Evolutionary conservation across 768 basidiomycete genomes (phyloP).

Genomic region (Boletus bicolor): DNA sequence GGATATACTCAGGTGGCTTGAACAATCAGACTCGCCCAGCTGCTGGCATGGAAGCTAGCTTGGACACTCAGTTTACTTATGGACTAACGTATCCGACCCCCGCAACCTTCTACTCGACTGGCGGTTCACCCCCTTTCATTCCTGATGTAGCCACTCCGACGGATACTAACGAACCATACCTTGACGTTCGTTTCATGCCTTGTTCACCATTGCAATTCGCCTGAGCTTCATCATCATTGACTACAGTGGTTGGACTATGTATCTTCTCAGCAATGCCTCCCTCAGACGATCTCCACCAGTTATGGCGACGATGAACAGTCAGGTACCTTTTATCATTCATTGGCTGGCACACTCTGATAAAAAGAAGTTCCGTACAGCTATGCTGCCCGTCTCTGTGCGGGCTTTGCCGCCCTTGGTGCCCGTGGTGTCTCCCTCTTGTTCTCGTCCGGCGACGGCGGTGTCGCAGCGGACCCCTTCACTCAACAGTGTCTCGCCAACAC

Average conservation of each 20-base stretch:
- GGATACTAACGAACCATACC: constrained; percentile 50
- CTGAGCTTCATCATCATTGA: constrained; percentile 2
- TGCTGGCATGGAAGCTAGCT: constrained; percentile 62
- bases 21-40: constrained; percentile 54
- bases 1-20: constrained; percentile 44
- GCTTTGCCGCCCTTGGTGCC: constrained; percentile 65
- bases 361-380: constrained; percentile 50
- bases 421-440: constrained; percentile 66
- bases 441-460: constrained; percentile 65
- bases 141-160: constrained; percentile 41
- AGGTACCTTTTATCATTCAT: constrained; percentile 32
- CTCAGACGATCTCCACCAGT: constrained; percentile 66
- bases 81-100: constrained; percentile 63
- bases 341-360: background rate
- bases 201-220: background rate
- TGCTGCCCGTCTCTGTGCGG: constrained; percentile 54
- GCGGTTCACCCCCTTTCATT: constrained; percentile 56
- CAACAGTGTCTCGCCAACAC: constrained; percentile 59
- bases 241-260: constrained; percentile 61
- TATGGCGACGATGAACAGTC: constrained; percentile 75
- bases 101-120: constrained; percentile 59
- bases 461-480: constrained; percentile 57
- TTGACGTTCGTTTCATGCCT: constrained; percentile 30
- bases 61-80: constrained; percentile 66
- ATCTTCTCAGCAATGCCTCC: constrained; percentile 41